Evolutionary conservation across 345 rosid species (phyloP).

Genomic region (Corchorus capsularis): DNA sequence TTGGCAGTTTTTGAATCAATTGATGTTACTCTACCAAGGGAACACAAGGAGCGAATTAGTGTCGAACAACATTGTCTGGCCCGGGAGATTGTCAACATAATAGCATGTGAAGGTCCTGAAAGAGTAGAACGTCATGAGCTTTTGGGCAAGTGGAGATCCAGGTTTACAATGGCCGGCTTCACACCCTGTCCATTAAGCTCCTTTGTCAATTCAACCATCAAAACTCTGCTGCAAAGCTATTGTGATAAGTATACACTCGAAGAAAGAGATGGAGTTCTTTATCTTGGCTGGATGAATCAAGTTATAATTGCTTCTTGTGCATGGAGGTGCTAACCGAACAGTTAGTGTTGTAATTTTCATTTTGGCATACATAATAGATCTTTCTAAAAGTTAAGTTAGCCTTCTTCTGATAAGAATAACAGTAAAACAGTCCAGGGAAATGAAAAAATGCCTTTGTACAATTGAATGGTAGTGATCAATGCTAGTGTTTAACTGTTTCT

Average conservation of each 20-base stretch:
- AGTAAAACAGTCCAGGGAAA: background rate
- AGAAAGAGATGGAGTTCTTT: constrained; percentile 74
- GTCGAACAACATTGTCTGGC: constrained; percentile 98
- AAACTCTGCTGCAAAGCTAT: constrained; percentile 61
- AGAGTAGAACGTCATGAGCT: constrained; percentile 92
- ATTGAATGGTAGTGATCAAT: background rate
- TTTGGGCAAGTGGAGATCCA: constrained; percentile 77
- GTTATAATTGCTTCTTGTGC: constrained; percentile 74
- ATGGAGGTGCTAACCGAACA: constrained; percentile 49
- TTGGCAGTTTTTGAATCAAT: constrained; percentile 77
- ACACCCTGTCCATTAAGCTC: constrained; percentile 70
- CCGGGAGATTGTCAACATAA: constrained; percentile 84
- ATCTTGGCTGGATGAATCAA: constrained; percentile 91
- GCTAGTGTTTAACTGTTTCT: background rate
- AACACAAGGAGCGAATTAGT: constrained; percentile 77
- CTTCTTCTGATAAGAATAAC: background rate
- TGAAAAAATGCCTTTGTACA: background rate
- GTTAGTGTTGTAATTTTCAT: constrained; percentile 9
- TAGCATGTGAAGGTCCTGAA: constrained; percentile 91
- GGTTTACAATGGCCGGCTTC: constrained; percentile 91
- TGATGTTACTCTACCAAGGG: constrained; percentile 71
- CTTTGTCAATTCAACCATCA: constrained; percentile 74
- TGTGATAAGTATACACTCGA: constrained; percentile 68
- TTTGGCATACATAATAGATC: background rate
- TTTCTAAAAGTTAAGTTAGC: background rate